Base-by-base conservation (phyloP, 805 yeast genomes). In the Kodamaea neixiangensis region DNA sequence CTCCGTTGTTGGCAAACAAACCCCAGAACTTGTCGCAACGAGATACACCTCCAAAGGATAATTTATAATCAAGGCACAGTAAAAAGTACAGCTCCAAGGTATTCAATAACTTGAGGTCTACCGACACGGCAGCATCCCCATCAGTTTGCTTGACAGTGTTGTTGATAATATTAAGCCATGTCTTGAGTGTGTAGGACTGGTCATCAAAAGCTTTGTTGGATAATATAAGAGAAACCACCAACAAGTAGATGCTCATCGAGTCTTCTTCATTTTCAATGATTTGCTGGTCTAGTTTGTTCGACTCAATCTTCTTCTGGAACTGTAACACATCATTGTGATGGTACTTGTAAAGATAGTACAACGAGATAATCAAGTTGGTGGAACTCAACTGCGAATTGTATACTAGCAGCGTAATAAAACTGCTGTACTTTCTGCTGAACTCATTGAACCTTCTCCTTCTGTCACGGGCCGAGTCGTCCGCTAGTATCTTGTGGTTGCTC, bases 141-240 rank as follows among this genome's bases (percentile, higher is more conserved):
- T 46, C 50, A 10, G 46, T 34, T 6, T 49, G 49, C 25, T 48
- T 48, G 38, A 42, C 41, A 21, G 54, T 50, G 22, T 49, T 50
- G 47, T 46, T 50, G 31, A 55, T 56, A 29, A 59, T 58, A 45
- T 51, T 58, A 11, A 56, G 51, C 83, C 83, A 76, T 19, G 83
- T 79, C 54, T 77, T 77, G 56, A 76, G 65, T 1, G 82, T 77
- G 53, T 77, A 79, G 39, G 77, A 72, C 47, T 75, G 80, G 55
- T 79, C 83, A 58, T 79, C 80, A 51, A 64, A 68, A 18, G 75
- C 64, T 60, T 79, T 79, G 60, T 79, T 69, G 25, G 72, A 59
- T 20, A 69, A 59, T 1, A 69, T 56, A 11, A 69, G 52, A 14
- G 69, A 56, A 22, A 56, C 59, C 7, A 67, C 48, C 3, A 68